Evolutionary conservation across 208 protist genomes (phyloP).

Genomic region (Leishmania mexicana): DNA sequence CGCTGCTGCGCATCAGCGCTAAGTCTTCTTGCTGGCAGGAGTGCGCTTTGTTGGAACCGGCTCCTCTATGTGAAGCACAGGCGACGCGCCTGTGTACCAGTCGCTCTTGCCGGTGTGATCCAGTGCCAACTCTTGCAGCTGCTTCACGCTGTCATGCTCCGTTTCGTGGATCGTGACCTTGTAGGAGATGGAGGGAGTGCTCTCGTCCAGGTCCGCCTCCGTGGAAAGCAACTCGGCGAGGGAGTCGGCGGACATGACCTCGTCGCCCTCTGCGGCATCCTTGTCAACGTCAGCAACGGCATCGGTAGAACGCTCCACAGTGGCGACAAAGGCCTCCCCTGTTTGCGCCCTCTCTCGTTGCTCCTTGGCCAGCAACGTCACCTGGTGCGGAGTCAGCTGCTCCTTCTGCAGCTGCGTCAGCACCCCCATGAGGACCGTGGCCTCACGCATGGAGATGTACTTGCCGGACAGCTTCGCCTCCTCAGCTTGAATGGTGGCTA

Average conservation of each 20-base stretch:
- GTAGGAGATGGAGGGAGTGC: constrained; percentile 28
- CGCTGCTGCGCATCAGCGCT: not conserved
- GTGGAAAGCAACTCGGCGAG: constrained; percentile 67
- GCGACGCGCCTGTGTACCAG: constrained; percentile 71
- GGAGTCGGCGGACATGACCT: constrained; percentile 54
- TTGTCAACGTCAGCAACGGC: constrained; percentile 1
- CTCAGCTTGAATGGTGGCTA: constrained; percentile 86
- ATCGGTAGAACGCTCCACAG: constrained; percentile 30
- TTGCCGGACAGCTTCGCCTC: constrained; percentile 89
- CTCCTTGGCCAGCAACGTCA: constrained; percentile 61
- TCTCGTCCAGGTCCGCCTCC: constrained; percentile 31
- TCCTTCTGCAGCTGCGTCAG: constrained; percentile 85
- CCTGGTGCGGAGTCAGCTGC: constrained; percentile 88
- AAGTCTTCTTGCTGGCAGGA: not conserved
- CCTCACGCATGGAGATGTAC: constrained; percentile 92
- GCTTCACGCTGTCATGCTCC: constrained; percentile 54
- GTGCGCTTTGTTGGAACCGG: constrained; percentile 13
- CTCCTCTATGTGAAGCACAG: constrained; percentile 24
- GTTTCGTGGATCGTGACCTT: constrained; percentile 47
- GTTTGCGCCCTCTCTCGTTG: constrained; percentile 43
- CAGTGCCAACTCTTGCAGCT: constrained; percentile 56
- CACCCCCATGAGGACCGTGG: constrained; percentile 81
- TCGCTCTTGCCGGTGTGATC: constrained; percentile 53
- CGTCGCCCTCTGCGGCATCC: constrained; percentile 8
- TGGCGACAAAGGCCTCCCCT: constrained; percentile 45